Conservation (phyloP, 208 protist genomes). For the Trypanosoma rangeli region DNA sequence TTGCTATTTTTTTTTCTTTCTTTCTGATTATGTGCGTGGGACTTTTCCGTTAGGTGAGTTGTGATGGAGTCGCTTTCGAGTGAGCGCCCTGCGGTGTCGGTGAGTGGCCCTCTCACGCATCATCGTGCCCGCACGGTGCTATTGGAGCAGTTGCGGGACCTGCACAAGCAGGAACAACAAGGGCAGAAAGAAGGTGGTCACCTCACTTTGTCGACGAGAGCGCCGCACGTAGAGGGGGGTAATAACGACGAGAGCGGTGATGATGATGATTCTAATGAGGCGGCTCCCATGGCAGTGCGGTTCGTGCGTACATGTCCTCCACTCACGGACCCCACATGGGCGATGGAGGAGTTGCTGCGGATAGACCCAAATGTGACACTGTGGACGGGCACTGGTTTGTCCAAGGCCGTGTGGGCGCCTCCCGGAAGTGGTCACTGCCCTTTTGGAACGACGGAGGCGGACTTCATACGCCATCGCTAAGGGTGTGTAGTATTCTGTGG, state of each 20-base stretch:
- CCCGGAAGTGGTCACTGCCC: slow-evolving; percentile 64
- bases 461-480: slow-evolving; percentile 30
- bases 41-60: not conserved
- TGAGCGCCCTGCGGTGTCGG: not conserved
- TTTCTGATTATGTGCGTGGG: slow-evolving; percentile 5
- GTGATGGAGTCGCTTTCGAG: not conserved
- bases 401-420: slow-evolving; percentile 57
- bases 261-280: slow-evolving; percentile 7
- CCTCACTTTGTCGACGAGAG: not conserved
- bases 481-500: not conserved
- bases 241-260: not conserved
- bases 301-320: slow-evolving; percentile 45
- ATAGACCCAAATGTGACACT: slow-evolving; percentile 36
- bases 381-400: slow-evolving; percentile 61
- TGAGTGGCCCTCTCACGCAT: not conserved
- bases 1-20: slow-evolving; percentile 7
- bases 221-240: not conserved
- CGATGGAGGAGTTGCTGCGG: slow-evolving; percentile 80
- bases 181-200: not conserved
- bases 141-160: slow-evolving; percentile 24
- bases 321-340: slow-evolving; percentile 66
- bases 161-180: slow-evolving; percentile 10
- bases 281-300: slow-evolving; percentile 17
- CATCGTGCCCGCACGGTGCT: slow-evolving; percentile 27
- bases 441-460: slow-evolving; percentile 51